phyloP scores from a whole-genome alignment of 2,329 filamentous ascomycete genomes.

The Fusarium nodosum region DNA sequence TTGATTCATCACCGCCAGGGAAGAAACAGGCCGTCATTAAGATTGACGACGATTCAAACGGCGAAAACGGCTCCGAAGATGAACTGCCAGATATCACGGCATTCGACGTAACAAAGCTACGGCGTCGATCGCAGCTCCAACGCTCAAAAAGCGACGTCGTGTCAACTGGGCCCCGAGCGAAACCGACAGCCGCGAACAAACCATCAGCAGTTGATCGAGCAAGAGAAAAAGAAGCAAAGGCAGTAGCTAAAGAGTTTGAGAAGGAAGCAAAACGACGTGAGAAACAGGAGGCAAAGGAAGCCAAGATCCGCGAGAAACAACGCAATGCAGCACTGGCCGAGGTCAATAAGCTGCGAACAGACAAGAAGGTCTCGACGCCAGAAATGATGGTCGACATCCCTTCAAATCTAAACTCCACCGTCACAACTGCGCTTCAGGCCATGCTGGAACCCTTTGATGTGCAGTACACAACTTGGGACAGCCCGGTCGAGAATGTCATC shows the following conservation, averaged over 20 bases:
- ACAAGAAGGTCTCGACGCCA: constrained; percentile 78
- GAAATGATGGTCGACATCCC: constrained; percentile 86
- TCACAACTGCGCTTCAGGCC: constrained; percentile 61
- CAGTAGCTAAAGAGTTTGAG: constrained; percentile 65
- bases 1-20: constrained; percentile 35
- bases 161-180: constrained; percentile 39
- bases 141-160: constrained; percentile 53
- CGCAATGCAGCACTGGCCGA: constrained; percentile 75
- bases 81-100: constrained; percentile 64
- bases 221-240: constrained; percentile 61
- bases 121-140: constrained; percentile 44
- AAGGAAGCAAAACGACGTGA: constrained; percentile 69
- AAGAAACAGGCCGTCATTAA: constrained; percentile 51
- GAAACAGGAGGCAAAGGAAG: constrained; percentile 71
- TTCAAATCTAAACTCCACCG: constrained; percentile 63
- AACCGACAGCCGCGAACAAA: constrained; percentile 46
- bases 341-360: constrained; percentile 78
- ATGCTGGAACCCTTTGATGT: constrained; percentile 67
- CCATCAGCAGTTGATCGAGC: constrained; percentile 56
- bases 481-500: constrained; percentile 66
- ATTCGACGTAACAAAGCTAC: constrained; percentile 55
- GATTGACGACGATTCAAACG: constrained; percentile 56
- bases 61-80: constrained; percentile 56
- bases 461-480: constrained; percentile 60
- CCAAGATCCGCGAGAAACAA: constrained; percentile 73